Conservation (phyloP, 2,329 filamentous ascomycete species). For the Thielaviopsis punctulata region DNA sequence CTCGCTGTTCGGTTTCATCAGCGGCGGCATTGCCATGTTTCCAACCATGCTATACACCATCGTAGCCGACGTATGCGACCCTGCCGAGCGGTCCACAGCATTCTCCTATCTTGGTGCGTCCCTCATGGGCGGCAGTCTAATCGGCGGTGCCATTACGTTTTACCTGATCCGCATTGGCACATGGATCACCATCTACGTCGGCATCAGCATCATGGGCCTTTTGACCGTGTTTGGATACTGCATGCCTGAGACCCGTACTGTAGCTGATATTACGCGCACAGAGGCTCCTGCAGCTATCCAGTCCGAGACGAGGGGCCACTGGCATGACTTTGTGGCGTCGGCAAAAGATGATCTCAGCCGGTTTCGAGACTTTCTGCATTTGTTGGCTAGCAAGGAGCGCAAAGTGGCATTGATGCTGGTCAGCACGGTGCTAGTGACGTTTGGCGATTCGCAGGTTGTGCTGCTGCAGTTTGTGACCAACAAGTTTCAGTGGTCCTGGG, state of each 20-base stretch:
- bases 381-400: slow-evolving; percentile 7
- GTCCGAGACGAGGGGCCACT: not conserved
- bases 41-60: slow-evolving; percentile 14
- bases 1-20: slow-evolving; percentile 12
- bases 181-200: slow-evolving; percentile 12
- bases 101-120: slow-evolving; percentile 14
- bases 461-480: slow-evolving; percentile 17
- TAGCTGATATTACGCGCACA: not conserved
- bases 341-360: slow-evolving; percentile 1
- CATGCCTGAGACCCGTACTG: slow-evolving; percentile 12
- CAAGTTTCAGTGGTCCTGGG: slow-evolving; percentile 15
- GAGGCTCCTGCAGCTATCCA: not conserved
- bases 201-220: slow-evolving; percentile 8
- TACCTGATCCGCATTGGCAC: slow-evolving; percentile 12
- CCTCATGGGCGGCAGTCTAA: slow-evolving; percentile 11
- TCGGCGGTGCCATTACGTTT: slow-evolving; percentile 13
- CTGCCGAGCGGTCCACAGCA: slow-evolving; percentile 11
- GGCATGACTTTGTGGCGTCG: slow-evolving; percentile 8
- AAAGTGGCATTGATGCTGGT: slow-evolving; percentile 10
- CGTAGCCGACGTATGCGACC: slow-evolving; percentile 11
- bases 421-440: slow-evolving; percentile 8
- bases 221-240: slow-evolving; percentile 6
- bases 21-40: slow-evolving; percentile 14
- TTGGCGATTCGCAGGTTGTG: slow-evolving; percentile 11
- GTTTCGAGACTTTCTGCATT: slow-evolving; percentile 5